Evolutionary conservation across 805 yeast species (phyloP), one percentile per base, ranked within the genome.

Genomic region (Metschnikowia aberdeeniae): DNA sequence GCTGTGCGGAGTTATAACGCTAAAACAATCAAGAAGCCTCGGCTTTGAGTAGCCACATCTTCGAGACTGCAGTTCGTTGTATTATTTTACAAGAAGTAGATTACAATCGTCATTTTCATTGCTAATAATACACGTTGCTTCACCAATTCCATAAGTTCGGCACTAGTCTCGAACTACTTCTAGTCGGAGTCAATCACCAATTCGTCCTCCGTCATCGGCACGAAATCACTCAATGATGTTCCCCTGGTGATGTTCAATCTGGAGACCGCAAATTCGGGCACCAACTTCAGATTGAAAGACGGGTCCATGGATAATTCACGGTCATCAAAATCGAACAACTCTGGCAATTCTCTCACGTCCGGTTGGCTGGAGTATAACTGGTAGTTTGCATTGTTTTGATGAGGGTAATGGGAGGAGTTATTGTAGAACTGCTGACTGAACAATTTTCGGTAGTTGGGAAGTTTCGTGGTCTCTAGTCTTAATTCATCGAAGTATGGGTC

Each of bases 401-500:
- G 56, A 27, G 54, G 56, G 40, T 46, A 54, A 44, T 46, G 61
- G 39, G 56, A 51, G 44, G 57, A 56, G 51, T 55, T 57, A 34
- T 57, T 57, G 52, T 61, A 59, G 38, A 60, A 62, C 46, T 70
- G 72, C 51, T 67, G 72, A 46, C 63, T 61, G 57, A 62, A 71
- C 49, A 68, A 58, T 59, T 70, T 68, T 49, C 76, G 60, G 60
- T 70, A 69, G 59, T 70, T 70, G 40, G 76, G 75, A 51, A 71
- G 61, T 54, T 64, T 64, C 6, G 73, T 67, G 32, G 47, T 43
- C 34, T 58, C 61, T 28, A 57, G 58, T 56, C 76, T 69, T 53
- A 79, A 72, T 51, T 77, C 81, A 53, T 78, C 76, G 60, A 82
- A 81, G 64, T 78, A 80, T 8, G 66, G 71, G 55, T 77, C 74